Conservation (phyloP, 768 basidiomycete genomes). For the Paxillus involutus region DNA sequence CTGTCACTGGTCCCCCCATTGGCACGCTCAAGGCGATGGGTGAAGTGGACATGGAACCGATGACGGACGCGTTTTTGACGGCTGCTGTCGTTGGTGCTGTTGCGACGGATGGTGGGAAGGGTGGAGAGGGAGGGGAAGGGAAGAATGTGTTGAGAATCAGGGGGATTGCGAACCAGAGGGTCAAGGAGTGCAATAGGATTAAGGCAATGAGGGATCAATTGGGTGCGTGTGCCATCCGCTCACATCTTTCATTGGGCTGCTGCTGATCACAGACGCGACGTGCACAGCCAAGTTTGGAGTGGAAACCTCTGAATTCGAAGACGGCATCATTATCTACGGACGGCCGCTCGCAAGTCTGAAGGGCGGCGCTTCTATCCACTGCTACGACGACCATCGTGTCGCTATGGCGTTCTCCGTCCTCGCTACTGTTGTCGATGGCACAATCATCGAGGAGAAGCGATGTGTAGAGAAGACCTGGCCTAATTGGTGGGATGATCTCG, state of each 20-base stretch:
- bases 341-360: conserved; percentile 62
- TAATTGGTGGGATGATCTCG: conserved; percentile 99
- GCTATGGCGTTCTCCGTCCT: conserved; percentile 98
- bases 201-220: conserved; percentile 95
- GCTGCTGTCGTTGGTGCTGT: conserved; percentile 92
- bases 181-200: conserved; percentile 98
- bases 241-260: background rate
- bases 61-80: conserved; percentile 99
- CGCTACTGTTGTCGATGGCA: conserved; percentile 67
- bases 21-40: conserved; percentile 62
- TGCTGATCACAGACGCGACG: background rate
- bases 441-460: conserved; percentile 90
- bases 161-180: conserved; percentile 96
- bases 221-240: conserved; percentile 46
- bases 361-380: conserved; percentile 79
- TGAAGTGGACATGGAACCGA: conserved; percentile 96
- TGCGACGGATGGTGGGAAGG: conserved; percentile 53
- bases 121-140: conserved; percentile 28
- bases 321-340: conserved; percentile 90
- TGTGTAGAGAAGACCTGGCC: conserved; percentile 99
- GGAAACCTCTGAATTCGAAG: conserved; percentile 86
- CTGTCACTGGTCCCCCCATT: conserved; percentile 88
- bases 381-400: conserved; percentile 98
- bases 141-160: conserved; percentile 72
- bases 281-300: conserved; percentile 88